These are phyloP conservation scores for Gaultheria prostrata DNA, from an alignment of 148 eudicot species.

Conservation along the genomic window DNA sequence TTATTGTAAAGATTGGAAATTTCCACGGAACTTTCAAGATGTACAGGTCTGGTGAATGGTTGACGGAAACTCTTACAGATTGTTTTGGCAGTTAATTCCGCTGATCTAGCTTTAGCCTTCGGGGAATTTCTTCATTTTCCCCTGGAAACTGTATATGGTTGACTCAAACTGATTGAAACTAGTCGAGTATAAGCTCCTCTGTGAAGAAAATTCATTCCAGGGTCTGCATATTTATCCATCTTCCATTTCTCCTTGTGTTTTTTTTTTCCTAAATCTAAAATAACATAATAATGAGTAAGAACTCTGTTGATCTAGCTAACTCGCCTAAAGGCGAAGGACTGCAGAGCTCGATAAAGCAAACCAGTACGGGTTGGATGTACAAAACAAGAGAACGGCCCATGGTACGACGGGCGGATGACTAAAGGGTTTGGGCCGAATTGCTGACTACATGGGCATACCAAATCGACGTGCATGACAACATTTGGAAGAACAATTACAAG, in stretches of 20 bases:
- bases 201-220: background rate
- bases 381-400: too few species aligned
- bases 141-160: background rate
- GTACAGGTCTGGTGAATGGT: background rate
- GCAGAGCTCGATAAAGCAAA: too few species aligned
- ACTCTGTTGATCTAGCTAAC: background rate
- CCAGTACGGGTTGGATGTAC: background rate
- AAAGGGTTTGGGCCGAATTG: too few species aligned
- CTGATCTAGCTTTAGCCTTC: background rate
- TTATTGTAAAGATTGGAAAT: background rate
- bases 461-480: background rate
- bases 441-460: background rate
- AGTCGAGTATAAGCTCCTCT: background rate
- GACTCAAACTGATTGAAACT: background rate
- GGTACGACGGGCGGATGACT: too few species aligned
- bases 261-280: background rate
- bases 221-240: background rate
- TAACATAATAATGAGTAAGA: background rate
- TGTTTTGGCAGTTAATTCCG: background rate
- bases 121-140: background rate
- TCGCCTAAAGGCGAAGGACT: background rate
- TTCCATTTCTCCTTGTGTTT: background rate
- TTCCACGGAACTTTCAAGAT: background rate
- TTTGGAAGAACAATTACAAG: background rate
- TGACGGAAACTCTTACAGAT: background rate